Conservation (phyloP, 495 filamentous ascomycete genomes). For the Endocarpon pusillum region DNA sequence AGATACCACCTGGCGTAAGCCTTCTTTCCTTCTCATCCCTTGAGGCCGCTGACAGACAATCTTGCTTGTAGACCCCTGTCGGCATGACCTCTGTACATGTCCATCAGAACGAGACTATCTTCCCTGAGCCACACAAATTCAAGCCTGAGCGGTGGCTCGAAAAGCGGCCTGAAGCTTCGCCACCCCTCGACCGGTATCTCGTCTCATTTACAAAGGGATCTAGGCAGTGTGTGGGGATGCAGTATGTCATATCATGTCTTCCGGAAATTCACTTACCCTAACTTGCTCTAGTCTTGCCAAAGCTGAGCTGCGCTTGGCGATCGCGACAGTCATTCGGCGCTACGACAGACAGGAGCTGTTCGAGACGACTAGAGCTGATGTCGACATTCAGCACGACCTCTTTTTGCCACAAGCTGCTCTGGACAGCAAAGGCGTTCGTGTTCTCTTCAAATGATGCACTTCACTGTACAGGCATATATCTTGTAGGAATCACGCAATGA, state of each 20-base stretch:
- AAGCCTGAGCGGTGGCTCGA: constrained; percentile 49
- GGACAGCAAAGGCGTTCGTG: constrained; percentile 19
- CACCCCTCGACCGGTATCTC: constrained; percentile 13
- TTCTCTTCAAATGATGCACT: constrained; percentile 1
- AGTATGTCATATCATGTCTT: too few relatives aligned
- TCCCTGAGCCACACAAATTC: constrained; percentile 36
- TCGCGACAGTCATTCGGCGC: neutral
- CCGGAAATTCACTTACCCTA: too few relatives aligned
- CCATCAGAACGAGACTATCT: constrained; percentile 29
- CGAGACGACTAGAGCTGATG: constrained; percentile 22
- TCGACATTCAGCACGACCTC: constrained; percentile 19
- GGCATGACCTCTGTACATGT: constrained; percentile 14
- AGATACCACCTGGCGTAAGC: neutral
- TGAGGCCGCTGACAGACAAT: neutral
- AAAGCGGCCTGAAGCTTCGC: constrained; percentile 5
- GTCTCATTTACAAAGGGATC: constrained; percentile 22
- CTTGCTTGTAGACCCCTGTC: constrained; percentile 7
- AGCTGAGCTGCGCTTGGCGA: neutral
- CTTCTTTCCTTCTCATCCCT: too few relatives aligned
- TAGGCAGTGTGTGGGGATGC: constrained; percentile 23
- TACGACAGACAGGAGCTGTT: constrained; percentile 11
- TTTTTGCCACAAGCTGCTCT: constrained; percentile 17
- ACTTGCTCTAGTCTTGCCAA: neutral
- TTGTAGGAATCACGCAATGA: too few relatives aligned
- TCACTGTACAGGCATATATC: too few relatives aligned